phyloP scores from a whole-genome alignment of 2,329 filamentous ascomycete species.

The Colletotrichum incanum region DNA sequence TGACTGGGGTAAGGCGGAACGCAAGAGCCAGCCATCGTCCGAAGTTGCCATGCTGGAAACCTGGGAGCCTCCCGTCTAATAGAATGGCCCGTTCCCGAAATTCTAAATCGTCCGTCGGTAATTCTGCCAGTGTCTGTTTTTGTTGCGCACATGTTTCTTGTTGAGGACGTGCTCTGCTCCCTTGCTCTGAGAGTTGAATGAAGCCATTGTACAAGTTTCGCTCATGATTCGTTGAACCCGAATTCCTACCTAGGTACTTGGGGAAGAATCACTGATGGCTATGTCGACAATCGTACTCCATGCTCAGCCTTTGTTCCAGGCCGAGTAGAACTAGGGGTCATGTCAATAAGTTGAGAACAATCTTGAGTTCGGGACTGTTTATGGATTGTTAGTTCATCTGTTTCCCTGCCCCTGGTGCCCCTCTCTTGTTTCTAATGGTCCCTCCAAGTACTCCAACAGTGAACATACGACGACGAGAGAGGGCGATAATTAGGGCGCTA shows the following conservation, averaged over 20 bases:
- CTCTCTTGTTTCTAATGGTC: neutral
- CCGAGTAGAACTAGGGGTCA: neutral
- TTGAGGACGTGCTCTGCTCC: slow-evolving; percentile 17
- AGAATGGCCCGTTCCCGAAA: slow-evolving; percentile 32
- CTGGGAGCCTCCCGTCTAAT: slow-evolving; percentile 23
- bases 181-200: neutral
- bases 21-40: slow-evolving; percentile 34
- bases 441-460: neutral
- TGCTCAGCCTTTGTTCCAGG: neutral
- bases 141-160: slow-evolving; percentile 7
- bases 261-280: neutral
- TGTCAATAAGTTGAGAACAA: neutral
- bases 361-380: neutral
- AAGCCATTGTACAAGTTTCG: neutral
- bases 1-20: slow-evolving; percentile 18
- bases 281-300: neutral
- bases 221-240: neutral
- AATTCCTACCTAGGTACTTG: neutral
- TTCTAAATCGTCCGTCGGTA: slow-evolving; percentile 26
- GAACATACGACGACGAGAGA: neutral
- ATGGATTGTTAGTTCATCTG: neutral
- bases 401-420: neutral
- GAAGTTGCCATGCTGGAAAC: slow-evolving; percentile 20
- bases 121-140: neutral
- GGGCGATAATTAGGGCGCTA: neutral